These are phyloP conservation scores for Acacia crassicarpa DNA, from an alignment of 306 rosid genomes.

Conservation along the genomic window DNA sequence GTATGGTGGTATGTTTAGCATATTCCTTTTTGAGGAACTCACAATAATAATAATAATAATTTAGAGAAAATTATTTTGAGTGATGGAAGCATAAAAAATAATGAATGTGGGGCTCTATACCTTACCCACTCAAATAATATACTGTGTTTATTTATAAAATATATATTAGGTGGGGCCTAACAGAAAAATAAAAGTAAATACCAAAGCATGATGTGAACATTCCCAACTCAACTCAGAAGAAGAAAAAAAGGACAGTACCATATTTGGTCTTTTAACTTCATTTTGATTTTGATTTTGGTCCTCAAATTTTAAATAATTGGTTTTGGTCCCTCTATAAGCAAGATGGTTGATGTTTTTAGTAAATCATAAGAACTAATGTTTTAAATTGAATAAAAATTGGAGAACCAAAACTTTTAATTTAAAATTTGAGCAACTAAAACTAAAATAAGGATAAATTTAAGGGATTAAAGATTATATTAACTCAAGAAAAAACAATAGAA, in stretches of 20 bases:
- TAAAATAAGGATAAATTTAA: too few species aligned
- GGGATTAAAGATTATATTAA: too few species aligned
- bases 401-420: too few species aligned
- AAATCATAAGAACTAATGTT: too few species aligned
- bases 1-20: slow-evolving; percentile 26
- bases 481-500: background rate
- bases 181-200: background rate
- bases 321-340: too few species aligned
- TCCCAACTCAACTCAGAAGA: background rate
- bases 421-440: too few species aligned
- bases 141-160: background rate
- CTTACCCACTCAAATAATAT: slow-evolving; percentile 42
- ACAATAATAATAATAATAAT: slow-evolving; percentile 13
- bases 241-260: too few species aligned
- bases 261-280: too few species aligned
- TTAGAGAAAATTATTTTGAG: slow-evolving; percentile 26
- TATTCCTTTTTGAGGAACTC: slow-evolving; percentile 24
- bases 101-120: slow-evolving; percentile 52
- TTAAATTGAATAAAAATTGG: too few species aligned
- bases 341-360: too few species aligned
- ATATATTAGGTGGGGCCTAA: background rate
- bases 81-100: slow-evolving; percentile 50
- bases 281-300: too few species aligned
- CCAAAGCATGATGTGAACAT: background rate
- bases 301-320: too few species aligned